A percentile compares a stretch with the other conserved stretches of the same genome.
Evolutionary conservation across 2,329 filamentous ascomycete species (phyloP).

Genomic region (Byssoonygena ceratinophila): DNA sequence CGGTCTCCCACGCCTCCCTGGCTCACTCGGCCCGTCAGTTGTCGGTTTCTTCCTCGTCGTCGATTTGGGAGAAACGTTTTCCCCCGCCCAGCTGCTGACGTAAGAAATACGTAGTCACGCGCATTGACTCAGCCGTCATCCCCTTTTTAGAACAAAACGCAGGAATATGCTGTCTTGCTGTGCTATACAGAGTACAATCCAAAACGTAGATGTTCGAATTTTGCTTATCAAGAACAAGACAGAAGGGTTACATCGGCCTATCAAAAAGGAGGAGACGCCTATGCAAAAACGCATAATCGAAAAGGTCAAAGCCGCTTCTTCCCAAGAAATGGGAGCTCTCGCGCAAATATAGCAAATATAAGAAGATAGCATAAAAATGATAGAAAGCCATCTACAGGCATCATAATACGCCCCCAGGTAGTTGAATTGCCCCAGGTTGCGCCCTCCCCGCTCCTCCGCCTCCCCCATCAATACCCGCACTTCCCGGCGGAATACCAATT

Average conservation of each 20-base stretch:
- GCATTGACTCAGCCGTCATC: too few relatives aligned
- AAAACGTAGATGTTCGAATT: not conserved
- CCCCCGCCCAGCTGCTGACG: too few relatives aligned
- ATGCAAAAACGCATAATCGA: too few relatives aligned
- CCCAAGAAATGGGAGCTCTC: not conserved
- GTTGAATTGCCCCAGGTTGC: constrained; percentile 5
- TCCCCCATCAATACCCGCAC: constrained; percentile 12
- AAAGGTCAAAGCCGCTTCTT: too few relatives aligned
- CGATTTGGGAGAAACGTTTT: too few relatives aligned
- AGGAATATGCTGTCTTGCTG: not conserved
- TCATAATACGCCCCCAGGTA: constrained; percentile 14
- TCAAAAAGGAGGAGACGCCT: constrained; percentile 14
- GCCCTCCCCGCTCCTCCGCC: constrained; percentile 5
- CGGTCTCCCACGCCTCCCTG: too few relatives aligned
- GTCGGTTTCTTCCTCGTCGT: not conserved
- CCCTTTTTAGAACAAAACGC: not conserved
- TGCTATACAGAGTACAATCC: not conserved
- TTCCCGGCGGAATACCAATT: constrained; percentile 14
- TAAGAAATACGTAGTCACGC: too few relatives aligned
- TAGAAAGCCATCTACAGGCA: too few relatives aligned
- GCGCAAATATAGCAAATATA: not conserved
- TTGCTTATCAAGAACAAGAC: not conserved
- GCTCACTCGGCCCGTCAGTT: too few relatives aligned
- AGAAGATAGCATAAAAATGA: not conserved
- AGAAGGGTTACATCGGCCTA: not conserved